Percentiles rank a stretch among this genome's conserved stretches.
Evolutionary conservation across 2,329 filamentous ascomycete species (phyloP).

Genomic region (Alternaria conjuncta): DNA sequence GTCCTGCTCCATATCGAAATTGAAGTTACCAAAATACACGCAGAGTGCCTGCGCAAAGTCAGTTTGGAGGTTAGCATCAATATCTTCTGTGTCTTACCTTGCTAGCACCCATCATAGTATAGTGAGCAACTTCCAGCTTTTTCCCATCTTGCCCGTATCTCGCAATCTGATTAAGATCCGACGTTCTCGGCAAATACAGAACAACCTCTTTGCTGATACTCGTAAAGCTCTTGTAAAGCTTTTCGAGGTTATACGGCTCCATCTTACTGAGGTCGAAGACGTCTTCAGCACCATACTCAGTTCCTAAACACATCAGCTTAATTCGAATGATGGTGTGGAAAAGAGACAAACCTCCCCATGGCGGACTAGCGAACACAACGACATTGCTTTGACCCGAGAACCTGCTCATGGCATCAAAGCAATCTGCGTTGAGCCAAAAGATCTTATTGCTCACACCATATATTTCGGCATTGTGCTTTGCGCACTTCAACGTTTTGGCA

Average conservation of each 20-base stretch:
- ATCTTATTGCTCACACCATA: conserved; percentile 82
- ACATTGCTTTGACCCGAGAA: conserved; percentile 60
- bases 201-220: conserved; percentile 62
- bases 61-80: not conserved
- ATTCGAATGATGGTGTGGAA: not conserved
- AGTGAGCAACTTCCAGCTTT: conserved; percentile 65
- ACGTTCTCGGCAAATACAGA: conserved; percentile 77
- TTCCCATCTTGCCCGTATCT: conserved; percentile 40
- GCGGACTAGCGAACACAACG: conserved; percentile 74
- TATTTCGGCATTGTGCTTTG: conserved; percentile 86
- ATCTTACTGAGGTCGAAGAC: conserved; percentile 86
- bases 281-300: conserved; percentile 67
- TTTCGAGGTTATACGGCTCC: conserved; percentile 77
- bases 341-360: conserved; percentile 70
- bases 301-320: conserved; percentile 53
- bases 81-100: conserved; percentile 63
- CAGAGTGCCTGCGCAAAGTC: conserved; percentile 57
- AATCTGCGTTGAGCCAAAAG: conserved; percentile 86
- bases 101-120: conserved; percentile 88
- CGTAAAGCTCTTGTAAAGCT: conserved; percentile 50
- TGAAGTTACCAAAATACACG: conserved; percentile 63
- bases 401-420: conserved; percentile 72
- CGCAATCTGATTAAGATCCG: conserved; percentile 48
- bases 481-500: conserved; percentile 79
- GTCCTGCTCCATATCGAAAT: conserved; percentile 38